Base-by-base conservation (phyloP, 345 rosid genomes). In the Linum lewisii region DNA sequence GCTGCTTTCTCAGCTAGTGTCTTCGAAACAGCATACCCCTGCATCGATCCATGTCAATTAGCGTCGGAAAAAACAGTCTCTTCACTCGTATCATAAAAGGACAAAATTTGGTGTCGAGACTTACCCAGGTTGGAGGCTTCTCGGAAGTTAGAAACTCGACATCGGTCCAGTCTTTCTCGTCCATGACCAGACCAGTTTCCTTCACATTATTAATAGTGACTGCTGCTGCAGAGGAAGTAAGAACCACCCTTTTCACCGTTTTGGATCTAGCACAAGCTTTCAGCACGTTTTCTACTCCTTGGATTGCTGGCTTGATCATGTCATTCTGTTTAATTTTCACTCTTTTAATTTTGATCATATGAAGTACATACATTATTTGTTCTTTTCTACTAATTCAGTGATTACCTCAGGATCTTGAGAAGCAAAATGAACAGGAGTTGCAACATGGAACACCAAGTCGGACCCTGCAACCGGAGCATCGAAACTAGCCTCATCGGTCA, bases 111-210 rank as follows among this genome's bases (percentile, higher is more conserved):
- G 19, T 1, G 22, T 10, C 19, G 54, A 51, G n/a, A 32, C 4
- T 62, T 86, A 92, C 97, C 99, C 99, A 92, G 26, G 82, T 83
- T 26, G 84, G 86, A 7, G 97, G 99, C 68, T 89, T 89, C 62
- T 62, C 78, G 9, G 84, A 64, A 19, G 65, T 59, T 79, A 89
- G 75, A 68, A 80, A 84, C 61, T 89, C 91, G 22, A 76, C 58
- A 64, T 89, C 91, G 0, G 88, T 71, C 97, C 97, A 93, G 75
- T 80, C 52, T 3, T 77, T 72, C 80, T 93, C 97, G 21, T 75
- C 78, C 74, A 89, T 37, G 54, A 86, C 79, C 67, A 93, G 44
- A 61, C 75, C 95, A 1, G 89, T 75, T 36, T 84, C 95, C 3
- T 51, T 49, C 2, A 78, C 81, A 24, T 72, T 78, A 69, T 83